Evolutionary conservation across 2,329 filamentous ascomycete species (phyloP), one percentile per base, ranked within the genome.

Genomic region (Akanthomyces muscarius): DNA sequence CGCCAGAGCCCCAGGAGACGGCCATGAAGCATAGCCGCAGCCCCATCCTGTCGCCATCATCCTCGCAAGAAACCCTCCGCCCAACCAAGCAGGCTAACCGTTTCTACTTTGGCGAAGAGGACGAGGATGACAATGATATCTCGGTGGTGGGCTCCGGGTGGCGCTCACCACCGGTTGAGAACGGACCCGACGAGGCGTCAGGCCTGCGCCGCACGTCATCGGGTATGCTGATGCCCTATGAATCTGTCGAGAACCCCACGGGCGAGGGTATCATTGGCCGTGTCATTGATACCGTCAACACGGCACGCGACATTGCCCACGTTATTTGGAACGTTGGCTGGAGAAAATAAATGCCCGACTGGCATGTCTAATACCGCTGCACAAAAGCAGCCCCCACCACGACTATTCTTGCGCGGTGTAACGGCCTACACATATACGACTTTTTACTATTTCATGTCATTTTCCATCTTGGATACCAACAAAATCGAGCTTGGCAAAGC

Each of bases 221-320:
- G 45, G 92, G 92, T 68, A 96, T 96, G 91, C 89, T 96, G 70
- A 93, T 96, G 89, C 91, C 92, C 8, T 89, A 88, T 69, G 90
- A 92, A 68, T 89, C 92, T 68, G 86, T 86, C 65, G 90, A 92
- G 67, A 79, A 75, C 72, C 81, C 75, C 53, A 78, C 81, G 65
- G 85, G 79, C 70, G 80, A 83, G 58, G 89, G 89, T 53, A 81
- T 96, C 62, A 84, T 96, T 71, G 89, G 90, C 65, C 87, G 88
- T 69, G 87, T 96, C 56, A 86, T 93, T 72, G 90, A 96, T 76
- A 94, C 90, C 70, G 85, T 89, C 75, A 89, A 89, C 76, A 89
- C 87, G 57, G 87, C 86, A 68, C 84, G 86, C 69, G 87, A 89
- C 70, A 89, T 89, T 69, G 85, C 85, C 64, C 84, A 89, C 74